These are phyloP conservation scores for Aspergillus campestris DNA, from an alignment of 495 filamentous ascomycete species.

Conservation along the genomic window DNA sequence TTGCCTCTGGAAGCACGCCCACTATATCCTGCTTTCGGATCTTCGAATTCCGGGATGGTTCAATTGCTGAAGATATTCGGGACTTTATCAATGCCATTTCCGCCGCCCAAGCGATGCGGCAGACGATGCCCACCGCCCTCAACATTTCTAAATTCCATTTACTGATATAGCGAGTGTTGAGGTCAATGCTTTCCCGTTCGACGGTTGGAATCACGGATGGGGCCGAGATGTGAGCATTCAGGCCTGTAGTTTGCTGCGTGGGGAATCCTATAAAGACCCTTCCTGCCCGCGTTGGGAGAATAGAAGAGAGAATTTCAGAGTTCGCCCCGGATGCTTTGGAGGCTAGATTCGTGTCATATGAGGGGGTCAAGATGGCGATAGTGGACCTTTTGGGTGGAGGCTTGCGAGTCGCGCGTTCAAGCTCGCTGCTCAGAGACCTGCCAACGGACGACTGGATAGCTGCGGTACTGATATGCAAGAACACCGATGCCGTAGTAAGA, in stretches of 20 bases:
- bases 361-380: conserved; percentile 80
- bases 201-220: conserved; percentile 96
- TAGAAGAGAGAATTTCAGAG: conserved; percentile 76
- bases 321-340: conserved; percentile 50
- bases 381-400: conserved; percentile 80
- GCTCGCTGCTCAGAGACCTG: conserved; percentile 62
- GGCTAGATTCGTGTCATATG: conserved; percentile 71
- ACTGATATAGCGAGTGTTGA: conserved; percentile 88
- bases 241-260: conserved; percentile 91
- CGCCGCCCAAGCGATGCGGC: conserved; percentile 74
- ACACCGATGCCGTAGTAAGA: conserved; percentile 63
- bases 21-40: conserved; percentile 53
- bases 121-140: conserved; percentile 79
- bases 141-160: conserved; percentile 97
- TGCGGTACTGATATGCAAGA: conserved; percentile 79
- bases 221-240: conserved; percentile 94
- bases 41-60: conserved; percentile 42
- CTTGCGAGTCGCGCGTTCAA: conserved; percentile 97
- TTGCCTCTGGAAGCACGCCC: conserved; percentile 64
- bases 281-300: conserved; percentile 82
- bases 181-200: conserved; percentile 93
- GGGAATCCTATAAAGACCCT: conserved; percentile 96
- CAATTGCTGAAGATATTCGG: conserved; percentile 22
- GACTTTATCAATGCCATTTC: conserved; percentile 71
- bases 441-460: conserved; percentile 64